Percentiles rank a stretch among this genome's conserved stretches.
Evolutionary conservation across 495 filamentous ascomycete species (phyloP).

Genomic region (Staphylotrichum longicolle): DNA sequence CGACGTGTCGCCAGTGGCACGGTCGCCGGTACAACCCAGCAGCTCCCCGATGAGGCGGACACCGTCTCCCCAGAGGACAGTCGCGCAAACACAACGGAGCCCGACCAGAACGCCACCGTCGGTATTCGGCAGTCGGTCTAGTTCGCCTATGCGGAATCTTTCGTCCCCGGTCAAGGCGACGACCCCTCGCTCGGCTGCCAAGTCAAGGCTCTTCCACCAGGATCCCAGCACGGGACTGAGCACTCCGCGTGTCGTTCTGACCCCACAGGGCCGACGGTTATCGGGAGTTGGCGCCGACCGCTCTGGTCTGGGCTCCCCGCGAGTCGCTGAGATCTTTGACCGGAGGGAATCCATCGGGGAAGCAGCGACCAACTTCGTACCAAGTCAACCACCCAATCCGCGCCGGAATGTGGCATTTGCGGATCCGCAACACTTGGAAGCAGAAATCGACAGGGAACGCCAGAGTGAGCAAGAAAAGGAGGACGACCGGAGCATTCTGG

Average conservation of each 20-base stretch:
- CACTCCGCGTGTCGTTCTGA: conserved; percentile 63
- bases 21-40: conserved; percentile 10
- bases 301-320: conserved; percentile 74
- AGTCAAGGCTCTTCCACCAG: conserved; percentile 55
- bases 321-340: conserved; percentile 69
- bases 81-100: conserved; percentile 12
- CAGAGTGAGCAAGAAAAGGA: conserved; percentile 62
- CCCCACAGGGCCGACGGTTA: conserved; percentile 59
- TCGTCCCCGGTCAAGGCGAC: conserved; percentile 24
- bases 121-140: conserved; percentile 34
- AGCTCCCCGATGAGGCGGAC: conserved; percentile 16
- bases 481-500: conserved; percentile 54
- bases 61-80: conserved; percentile 19
- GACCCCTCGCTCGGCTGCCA: conserved; percentile 29
- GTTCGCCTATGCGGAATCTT: conserved; percentile 33
- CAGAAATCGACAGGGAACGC: conserved; percentile 66
- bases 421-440: conserved; percentile 63
- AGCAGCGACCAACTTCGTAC: conserved; percentile 59
- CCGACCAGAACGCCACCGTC: conserved; percentile 26
- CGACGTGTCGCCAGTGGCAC: conserved; percentile 1
- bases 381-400: conserved; percentile 33
- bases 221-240: conserved; percentile 55
- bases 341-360: conserved; percentile 70
- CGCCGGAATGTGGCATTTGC: conserved; percentile 59
- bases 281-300: conserved; percentile 75